Conservation (phyloP, 23 red algal species). For the Porphyridium purpureum region DNA sequence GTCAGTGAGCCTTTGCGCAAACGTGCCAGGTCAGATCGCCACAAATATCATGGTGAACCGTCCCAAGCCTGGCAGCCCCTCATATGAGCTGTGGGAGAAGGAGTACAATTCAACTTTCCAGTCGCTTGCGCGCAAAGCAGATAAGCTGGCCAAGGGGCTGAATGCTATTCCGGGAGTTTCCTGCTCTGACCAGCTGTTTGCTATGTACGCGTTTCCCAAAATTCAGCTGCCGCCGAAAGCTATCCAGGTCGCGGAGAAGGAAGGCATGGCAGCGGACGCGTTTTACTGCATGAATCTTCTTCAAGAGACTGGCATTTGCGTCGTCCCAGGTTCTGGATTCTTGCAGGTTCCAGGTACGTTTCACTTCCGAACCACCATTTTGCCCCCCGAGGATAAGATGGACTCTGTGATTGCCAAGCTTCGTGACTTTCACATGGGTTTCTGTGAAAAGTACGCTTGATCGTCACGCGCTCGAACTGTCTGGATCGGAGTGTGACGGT, state of each 20-base stretch:
- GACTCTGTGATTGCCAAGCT: conserved; percentile 27
- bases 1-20: conserved; percentile 74
- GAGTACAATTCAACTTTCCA: conserved; percentile 42
- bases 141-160: conserved; percentile 25
- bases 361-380: conserved; percentile 87
- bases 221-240: conserved; percentile 42
- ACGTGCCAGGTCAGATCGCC: conserved; percentile 62
- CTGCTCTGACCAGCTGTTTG: conserved; percentile 58
- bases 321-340: conserved; percentile 93
- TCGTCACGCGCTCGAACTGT: too few species aligned
- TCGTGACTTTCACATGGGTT: conserved; percentile 37
- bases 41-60: conserved; percentile 72
- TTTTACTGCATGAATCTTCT: conserved; percentile 74
- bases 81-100: conserved; percentile 37
- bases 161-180: conserved; percentile 49
- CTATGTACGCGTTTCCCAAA: conserved; percentile 92
- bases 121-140: conserved; percentile 20
- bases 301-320: conserved; percentile 85
- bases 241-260: conserved; percentile 15
- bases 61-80: conserved; percentile 44
- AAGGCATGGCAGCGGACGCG: conserved; percentile 34
- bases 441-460: conserved; percentile 34
- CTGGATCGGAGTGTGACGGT: too few species aligned
- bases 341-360: conserved; percentile 48
- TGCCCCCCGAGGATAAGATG: conserved; percentile 64